Conservation (phyloP, 2,329 filamentous ascomycete species). For the Talaromyces piceae region DNA sequence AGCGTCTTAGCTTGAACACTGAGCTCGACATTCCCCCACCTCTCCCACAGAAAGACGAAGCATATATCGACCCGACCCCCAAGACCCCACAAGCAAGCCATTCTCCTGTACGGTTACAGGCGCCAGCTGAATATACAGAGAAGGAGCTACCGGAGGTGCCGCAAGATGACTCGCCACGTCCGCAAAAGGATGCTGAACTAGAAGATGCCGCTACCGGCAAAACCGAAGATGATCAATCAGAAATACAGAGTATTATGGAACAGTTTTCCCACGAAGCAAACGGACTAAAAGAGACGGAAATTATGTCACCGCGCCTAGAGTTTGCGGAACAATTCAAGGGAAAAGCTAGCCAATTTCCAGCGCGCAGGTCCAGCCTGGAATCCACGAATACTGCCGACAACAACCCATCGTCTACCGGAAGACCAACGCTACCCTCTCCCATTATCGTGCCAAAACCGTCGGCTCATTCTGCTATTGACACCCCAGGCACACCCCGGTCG, state of each 20-base stretch:
- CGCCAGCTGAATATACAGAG: slow-evolving; percentile 23
- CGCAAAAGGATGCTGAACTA: slow-evolving; percentile 44
- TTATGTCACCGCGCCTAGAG: slow-evolving; percentile 85
- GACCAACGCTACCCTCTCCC: slow-evolving; percentile 15
- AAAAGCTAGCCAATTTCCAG: slow-evolving; percentile 63
- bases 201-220: not conserved
- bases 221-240: slow-evolving; percentile 61
- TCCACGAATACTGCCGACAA: slow-evolving; percentile 40
- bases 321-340: slow-evolving; percentile 70
- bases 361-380: slow-evolving; percentile 79
- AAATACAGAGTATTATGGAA: slow-evolving; percentile 97
- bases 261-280: slow-evolving; percentile 75
- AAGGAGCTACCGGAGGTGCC: slow-evolving; percentile 34
- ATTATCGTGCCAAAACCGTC: slow-evolving; percentile 20
- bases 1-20: slow-evolving; percentile 11
- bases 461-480: slow-evolving; percentile 19
- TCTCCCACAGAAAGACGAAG: slow-evolving; percentile 45
- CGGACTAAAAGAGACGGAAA: slow-evolving; percentile 67
- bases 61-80: slow-evolving; percentile 45
- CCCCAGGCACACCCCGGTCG: slow-evolving; percentile 24
- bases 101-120: slow-evolving; percentile 32
- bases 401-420: slow-evolving; percentile 14
- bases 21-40: slow-evolving; percentile 33
- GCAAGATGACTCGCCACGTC: slow-evolving; percentile 33
- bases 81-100: slow-evolving; percentile 37